phyloP scores from a whole-genome alignment of 495 filamentous ascomycete genomes.

The Parachaetomium inaequale region DNA sequence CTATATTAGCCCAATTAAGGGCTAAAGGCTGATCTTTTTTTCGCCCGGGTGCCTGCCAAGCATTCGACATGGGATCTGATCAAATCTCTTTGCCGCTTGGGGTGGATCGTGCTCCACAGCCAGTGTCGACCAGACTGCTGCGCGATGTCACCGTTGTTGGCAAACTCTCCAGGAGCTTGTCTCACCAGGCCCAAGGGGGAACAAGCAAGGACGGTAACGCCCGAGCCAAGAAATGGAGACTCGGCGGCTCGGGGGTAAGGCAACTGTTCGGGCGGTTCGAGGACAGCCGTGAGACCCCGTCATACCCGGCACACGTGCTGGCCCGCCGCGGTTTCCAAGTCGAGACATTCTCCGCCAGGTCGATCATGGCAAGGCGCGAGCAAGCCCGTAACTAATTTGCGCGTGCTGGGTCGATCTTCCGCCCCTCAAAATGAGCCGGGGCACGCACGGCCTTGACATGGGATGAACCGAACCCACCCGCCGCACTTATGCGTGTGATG shows the following conservation, averaged over 20 bases:
- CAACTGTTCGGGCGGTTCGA: not conserved
- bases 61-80: slow-evolving; percentile 29
- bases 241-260: not conserved
- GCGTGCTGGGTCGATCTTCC: slow-evolving; percentile 7
- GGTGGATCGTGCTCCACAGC: slow-evolving; percentile 5
- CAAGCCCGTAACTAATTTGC: slow-evolving; percentile 3
- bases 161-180: slow-evolving; percentile 17
- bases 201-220: not conserved
- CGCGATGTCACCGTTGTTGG: slow-evolving; percentile 28
- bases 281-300: not conserved
- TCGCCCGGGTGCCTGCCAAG: slow-evolving; percentile 15
- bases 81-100: slow-evolving; percentile 20
- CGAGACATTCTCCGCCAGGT: not conserved
- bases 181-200: slow-evolving; percentile 24
- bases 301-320: not conserved
- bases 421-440: slow-evolving; percentile 3
- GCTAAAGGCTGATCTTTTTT: slow-evolving; percentile 15
- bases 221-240: not conserved
- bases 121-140: slow-evolving; percentile 20
- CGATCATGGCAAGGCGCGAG: not conserved
- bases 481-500: slow-evolving; percentile 13
- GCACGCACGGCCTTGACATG: slow-evolving; percentile 5
- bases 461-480: slow-evolving; percentile 1
- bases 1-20: slow-evolving; percentile 32
- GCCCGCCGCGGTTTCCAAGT: not conserved